Conservation (phyloP, 768 basidiomycete species). For the Dendrothele bispora region DNA sequence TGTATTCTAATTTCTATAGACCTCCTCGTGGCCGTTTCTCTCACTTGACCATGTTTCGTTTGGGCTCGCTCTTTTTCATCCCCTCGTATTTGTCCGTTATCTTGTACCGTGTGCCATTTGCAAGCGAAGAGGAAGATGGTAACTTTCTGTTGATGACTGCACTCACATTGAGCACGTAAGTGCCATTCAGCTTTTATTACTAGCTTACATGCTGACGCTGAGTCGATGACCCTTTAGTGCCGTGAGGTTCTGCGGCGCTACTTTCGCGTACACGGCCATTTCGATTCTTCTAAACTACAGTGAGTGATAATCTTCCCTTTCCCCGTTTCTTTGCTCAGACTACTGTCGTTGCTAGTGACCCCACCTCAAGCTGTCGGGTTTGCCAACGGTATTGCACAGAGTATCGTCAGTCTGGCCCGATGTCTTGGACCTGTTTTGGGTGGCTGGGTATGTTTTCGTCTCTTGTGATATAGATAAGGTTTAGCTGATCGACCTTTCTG, state of each 20-base stretch:
- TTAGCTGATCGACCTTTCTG: conserved; percentile 13
- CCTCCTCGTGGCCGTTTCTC: conserved; percentile 83
- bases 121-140: conserved; percentile 66
- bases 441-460: conserved; percentile 60
- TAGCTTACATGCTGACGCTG: conserved; percentile 4
- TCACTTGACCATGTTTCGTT: conserved; percentile 86
- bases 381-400: conserved; percentile 95
- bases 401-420: conserved; percentile 89
- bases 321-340: background rate
- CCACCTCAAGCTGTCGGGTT: conserved; percentile 87
- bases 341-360: conserved; percentile 58
- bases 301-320: conserved; percentile 29
- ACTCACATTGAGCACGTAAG: conserved; percentile 81
- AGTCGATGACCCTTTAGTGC: conserved; percentile 48
- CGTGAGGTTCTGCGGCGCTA: conserved; percentile 82
- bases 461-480: conserved; percentile 3
- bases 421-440: conserved; percentile 87
- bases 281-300: conserved; percentile 87
- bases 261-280: conserved; percentile 89
- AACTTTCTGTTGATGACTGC: conserved; percentile 80
- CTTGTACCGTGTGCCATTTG: conserved; percentile 68
- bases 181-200: conserved; percentile 15
- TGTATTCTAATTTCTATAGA: conserved; percentile 30
- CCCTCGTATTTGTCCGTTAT: conserved; percentile 85
- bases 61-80: conserved; percentile 84